Evolutionary conservation across 2,329 filamentous ascomycete species (phyloP).

Genomic region (Fusarium continuum): DNA sequence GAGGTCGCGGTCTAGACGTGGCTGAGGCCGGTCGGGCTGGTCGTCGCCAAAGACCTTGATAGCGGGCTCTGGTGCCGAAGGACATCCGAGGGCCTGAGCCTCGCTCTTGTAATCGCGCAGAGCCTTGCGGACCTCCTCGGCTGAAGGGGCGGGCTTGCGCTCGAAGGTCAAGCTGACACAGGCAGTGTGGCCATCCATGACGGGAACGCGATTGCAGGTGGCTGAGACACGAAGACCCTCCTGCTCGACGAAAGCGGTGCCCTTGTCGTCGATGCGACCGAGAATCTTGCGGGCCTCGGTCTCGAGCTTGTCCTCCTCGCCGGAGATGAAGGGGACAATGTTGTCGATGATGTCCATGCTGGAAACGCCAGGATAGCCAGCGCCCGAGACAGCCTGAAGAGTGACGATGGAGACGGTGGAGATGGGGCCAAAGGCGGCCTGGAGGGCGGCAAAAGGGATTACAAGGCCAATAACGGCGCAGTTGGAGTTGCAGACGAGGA

Average conservation of each 20-base stretch:
- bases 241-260: conserved; percentile 81
- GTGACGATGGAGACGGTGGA: conserved; percentile 83
- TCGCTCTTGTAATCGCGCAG: conserved; percentile 84
- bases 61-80: conserved; percentile 81
- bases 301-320: conserved; percentile 96
- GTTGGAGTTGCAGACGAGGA: conserved; percentile 97
- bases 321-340: conserved; percentile 90
- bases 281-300: conserved; percentile 96
- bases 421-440: conserved; percentile 85
- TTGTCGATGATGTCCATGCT: conserved; percentile 98
- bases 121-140: conserved; percentile 79
- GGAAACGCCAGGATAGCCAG: conserved; percentile 88
- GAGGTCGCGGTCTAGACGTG: conserved; percentile 86
- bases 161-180: conserved; percentile 89
- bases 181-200: conserved; percentile 94
- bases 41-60: conserved; percentile 82
- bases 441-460: conserved; percentile 91
- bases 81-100: conserved; percentile 83
- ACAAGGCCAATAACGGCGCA: conserved; percentile 97
- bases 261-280: conserved; percentile 74
- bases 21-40: conserved; percentile 89
- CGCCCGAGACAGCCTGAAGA: conserved; percentile 92
- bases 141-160: conserved; percentile 76
- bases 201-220: conserved; percentile 92
- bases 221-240: conserved; percentile 79